Conservation (phyloP, 352 stramenopile genomes). For the Globisporangium megalacanthum region DNA sequence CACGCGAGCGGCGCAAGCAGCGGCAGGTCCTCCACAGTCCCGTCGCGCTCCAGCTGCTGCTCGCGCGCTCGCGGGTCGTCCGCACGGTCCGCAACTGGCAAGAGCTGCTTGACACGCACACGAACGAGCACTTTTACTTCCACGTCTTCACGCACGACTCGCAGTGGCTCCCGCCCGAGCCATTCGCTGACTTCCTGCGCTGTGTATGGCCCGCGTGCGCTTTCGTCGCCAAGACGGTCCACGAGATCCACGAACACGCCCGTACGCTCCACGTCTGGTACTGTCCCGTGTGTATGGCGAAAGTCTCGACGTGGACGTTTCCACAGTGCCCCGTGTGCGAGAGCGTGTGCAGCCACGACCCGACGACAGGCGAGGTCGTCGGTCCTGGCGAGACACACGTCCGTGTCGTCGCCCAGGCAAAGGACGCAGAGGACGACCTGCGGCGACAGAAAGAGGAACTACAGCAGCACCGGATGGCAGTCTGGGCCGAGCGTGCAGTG, state of each 20-base stretch:
- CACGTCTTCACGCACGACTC: conserved; percentile 76
- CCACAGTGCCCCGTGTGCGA: conserved; percentile 55
- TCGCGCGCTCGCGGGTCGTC: conserved; percentile 60
- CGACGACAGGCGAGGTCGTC: conserved; percentile 45
- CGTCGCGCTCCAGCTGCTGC: conserved; percentile 53
- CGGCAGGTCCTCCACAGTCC: conserved; percentile 66
- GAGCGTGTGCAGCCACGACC: conserved; percentile 56
- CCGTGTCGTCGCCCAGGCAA: conserved; percentile 30
- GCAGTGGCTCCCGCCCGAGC: conserved; percentile 67
- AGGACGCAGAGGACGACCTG: conserved; percentile 38
- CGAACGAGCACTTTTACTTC: conserved; percentile 85
- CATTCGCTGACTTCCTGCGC: conserved; percentile 49
- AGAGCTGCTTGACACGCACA: conserved; percentile 71
- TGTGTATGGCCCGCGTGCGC: conserved; percentile 63
- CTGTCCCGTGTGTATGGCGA: conserved; percentile 70
- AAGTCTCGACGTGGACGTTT: conserved; percentile 62
- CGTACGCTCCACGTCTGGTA: conserved; percentile 62
- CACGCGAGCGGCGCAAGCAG: conserved; percentile 36
- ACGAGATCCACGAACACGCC: conserved; percentile 77
- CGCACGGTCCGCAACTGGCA: conserved; percentile 69
- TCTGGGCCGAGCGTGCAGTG: conserved; percentile 40
- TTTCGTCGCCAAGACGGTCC: conserved; percentile 49
- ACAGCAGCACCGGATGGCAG: conserved; percentile 56
- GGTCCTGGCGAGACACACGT: conserved; percentile 56
- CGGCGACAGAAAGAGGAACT: conserved; percentile 48